Base-by-base conservation (phyloP, 192 early-diverging fungal genomes). In the Coemansia sp. region DNA sequence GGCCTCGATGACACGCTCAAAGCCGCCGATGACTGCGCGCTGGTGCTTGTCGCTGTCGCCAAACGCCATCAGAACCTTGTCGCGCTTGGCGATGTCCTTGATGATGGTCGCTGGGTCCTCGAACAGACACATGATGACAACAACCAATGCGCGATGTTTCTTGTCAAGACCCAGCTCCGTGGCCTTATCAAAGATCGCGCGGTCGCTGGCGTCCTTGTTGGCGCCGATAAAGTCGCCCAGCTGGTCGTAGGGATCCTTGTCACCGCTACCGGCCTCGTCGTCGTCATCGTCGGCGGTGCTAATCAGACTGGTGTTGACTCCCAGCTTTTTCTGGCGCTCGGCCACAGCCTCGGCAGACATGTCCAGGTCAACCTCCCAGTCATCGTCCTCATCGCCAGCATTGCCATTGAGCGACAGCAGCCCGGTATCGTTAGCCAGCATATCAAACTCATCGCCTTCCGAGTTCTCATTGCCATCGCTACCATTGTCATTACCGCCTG, bases 1-100 rank as follows among this genome's bases (percentile, higher is more conserved):
- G 29, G 85, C 83, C 50, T 80, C 89, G 45, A 96, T 88, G 52
- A 96, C 78, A 20, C 89, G 84, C 80, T 97, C 96, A 61, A 98
- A 87, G 20, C 95, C 96, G 70, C 96, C 97, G 14, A 99, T 80
- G 18, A 96, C 69, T 18, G 89, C 89, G 68, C 89, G 90, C 83
- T 97, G 95, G 63, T 87, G 85, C 79, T 96, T 96, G 61, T 94
- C 90, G 62, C 77, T 86, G 61, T 70, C 71, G 64, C 91, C 84
- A 73, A 99, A 98, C 72, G 82, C 73, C 34, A 63, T 64, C 49
- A 99, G 80, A 59, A 98, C 74, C 31, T 81, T 71, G n/a, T 81
- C 83, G 63, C 88, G 88, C 67, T 89, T 87, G 60, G 71, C 74
- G 68, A 97, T 84, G 67, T 95, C 89, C 66, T 88, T 86, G 48